phyloP scores from a whole-genome alignment of 768 basidiomycete genomes.

The Postia placenta region DNA sequence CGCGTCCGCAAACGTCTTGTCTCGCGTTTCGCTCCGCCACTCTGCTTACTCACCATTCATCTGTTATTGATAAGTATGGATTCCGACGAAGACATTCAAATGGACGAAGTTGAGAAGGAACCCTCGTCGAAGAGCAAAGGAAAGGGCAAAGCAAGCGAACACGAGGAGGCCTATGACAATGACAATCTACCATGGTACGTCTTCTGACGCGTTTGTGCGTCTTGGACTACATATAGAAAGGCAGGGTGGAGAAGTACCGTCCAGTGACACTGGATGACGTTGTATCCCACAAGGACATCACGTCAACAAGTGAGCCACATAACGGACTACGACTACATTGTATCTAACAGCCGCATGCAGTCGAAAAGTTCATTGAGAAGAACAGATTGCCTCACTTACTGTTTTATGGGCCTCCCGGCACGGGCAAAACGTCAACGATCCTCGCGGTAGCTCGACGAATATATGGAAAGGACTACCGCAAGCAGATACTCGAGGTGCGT shows the following conservation, averaged over 20 bases:
- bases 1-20: constrained; percentile 7
- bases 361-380: constrained; percentile 95
- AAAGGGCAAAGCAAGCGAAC: constrained; percentile 68
- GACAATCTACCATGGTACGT: constrained; percentile 84
- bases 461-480: constrained; percentile 80
- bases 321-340: neutral
- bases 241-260: constrained; percentile 96
- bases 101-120: constrained; percentile 38
- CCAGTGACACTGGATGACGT: constrained; percentile 90
- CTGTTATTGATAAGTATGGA: too few species aligned
- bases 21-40: neutral
- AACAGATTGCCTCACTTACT: constrained; percentile 91
- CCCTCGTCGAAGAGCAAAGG: constrained; percentile 21
- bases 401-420: constrained; percentile 97
- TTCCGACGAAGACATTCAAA: constrained; percentile 38
- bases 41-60: too few species aligned
- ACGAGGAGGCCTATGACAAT: constrained; percentile 33
- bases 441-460: constrained; percentile 92
- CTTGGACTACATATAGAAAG: constrained; percentile 1
- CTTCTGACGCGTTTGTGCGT: constrained; percentile 1
- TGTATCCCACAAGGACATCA: constrained; percentile 96
- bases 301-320: constrained; percentile 70
- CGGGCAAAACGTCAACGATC: constrained; percentile 97
- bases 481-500: constrained; percentile 89
- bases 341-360: constrained; percentile 33